These are phyloP conservation scores for Cercospora sp. DNA, from an alignment of 2,329 filamentous ascomycete species.

Conservation along the genomic window DNA sequence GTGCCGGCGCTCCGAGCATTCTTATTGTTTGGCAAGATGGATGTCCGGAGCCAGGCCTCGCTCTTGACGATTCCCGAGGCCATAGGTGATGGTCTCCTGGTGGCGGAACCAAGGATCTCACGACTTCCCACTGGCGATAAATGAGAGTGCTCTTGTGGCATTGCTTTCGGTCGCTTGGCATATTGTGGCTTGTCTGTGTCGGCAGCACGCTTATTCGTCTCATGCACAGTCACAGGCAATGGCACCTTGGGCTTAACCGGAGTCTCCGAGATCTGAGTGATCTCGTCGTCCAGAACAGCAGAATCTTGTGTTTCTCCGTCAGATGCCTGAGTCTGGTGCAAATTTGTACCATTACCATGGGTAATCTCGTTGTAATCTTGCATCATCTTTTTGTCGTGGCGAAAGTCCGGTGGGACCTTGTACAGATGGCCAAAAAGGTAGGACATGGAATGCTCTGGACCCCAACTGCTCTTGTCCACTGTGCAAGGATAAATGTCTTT, in stretches of 20 bases:
- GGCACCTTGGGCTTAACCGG: neutral
- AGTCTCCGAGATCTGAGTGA: neutral
- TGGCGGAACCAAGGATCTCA: neutral
- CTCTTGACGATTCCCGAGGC: neutral
- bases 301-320: neutral
- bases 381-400: constrained; percentile 65
- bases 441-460: constrained; percentile 61
- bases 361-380: too few species aligned
- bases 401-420: constrained; percentile 56
- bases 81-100: neutral
- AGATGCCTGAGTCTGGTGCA: constrained; percentile 1
- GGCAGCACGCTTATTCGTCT: neutral
- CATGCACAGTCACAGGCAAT: neutral
- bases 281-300: neutral
- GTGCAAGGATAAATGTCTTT: constrained; percentile 83
- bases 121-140: neutral
- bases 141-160: neutral
- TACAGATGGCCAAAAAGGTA: constrained; percentile 71
- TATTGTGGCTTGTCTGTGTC: neutral
- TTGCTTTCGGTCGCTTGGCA: neutral
- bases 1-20: neutral
- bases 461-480: constrained; percentile 62
- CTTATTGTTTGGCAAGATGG: neutral
- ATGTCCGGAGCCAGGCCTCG: neutral
- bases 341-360: too few species aligned